These are phyloP conservation scores for Leccinum olivaceoglutinosum DNA, from an alignment of 1,284 basidiomycete genomes.

Conservation along the genomic window DNA sequence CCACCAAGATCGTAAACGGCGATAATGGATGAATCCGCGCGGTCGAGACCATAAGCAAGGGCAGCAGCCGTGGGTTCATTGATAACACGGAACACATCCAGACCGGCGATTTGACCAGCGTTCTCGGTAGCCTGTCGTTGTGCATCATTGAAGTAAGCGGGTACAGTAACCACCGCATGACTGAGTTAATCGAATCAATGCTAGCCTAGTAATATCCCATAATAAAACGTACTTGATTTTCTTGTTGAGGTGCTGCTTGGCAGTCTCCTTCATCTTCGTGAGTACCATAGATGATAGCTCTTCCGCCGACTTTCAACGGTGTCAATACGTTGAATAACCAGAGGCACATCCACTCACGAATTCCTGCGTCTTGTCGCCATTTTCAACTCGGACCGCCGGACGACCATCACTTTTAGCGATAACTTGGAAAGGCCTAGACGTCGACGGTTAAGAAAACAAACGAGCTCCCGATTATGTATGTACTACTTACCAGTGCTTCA, in stretches of 20 bases:
- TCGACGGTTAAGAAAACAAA: neutral
- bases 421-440: slow-evolving; percentile 74
- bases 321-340: neutral
- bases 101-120: slow-evolving; percentile 93
- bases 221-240: slow-evolving; percentile 73
- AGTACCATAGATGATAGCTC: slow-evolving; percentile 86
- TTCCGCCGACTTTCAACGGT: slow-evolving; percentile 57
- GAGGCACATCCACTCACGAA: slow-evolving; percentile 45
- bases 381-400: slow-evolving; percentile 80
- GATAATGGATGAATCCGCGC: slow-evolving; percentile 78
- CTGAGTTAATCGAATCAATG: slow-evolving; percentile 32
- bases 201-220: no score
- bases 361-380: slow-evolving; percentile 58
- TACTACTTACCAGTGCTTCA: slow-evolving; percentile 61
- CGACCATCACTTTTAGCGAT: slow-evolving; percentile 65
- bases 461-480: fast-evolving
- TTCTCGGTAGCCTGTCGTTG: slow-evolving; percentile 98
- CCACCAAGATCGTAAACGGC: slow-evolving; percentile 96
- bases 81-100: slow-evolving; percentile 97
- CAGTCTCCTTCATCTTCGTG: slow-evolving; percentile 94
- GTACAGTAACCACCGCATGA: slow-evolving; percentile 88
- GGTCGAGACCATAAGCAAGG: slow-evolving; percentile 93
- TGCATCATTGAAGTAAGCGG: slow-evolving; percentile 99
- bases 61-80: slow-evolving; percentile 99
- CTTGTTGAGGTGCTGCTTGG: slow-evolving; percentile 89